Evolutionary conservation across 352 stramenopile genomes (phyloP), one percentile per base, ranked within the genome.

Genomic region (Phytophthora fragariaefolia): DNA sequence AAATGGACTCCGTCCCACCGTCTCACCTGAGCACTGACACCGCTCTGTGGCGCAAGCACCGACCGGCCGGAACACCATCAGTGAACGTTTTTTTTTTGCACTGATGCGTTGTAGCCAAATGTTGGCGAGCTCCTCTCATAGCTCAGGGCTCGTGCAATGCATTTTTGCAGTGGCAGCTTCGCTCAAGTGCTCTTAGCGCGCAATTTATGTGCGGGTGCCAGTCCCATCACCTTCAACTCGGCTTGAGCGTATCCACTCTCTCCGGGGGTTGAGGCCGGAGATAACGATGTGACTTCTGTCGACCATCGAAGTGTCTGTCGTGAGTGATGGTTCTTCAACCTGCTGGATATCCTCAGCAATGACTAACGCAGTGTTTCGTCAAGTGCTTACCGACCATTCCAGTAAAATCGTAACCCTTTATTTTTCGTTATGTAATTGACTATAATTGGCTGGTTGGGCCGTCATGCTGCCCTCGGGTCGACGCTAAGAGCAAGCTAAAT

Each of bases 251-350:
- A 15, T 8, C 40, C 13, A n/a, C n/a, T n/a, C n/a, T n/a, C n/a
- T n/a, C n/a, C n/a, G n/a, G n/a, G n/a, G n/a, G n/a, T n/a, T n/a
- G n/a, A n/a, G n/a, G n/a, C n/a, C n/a, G n/a, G n/a, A n/a, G n/a
- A n/a, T 9, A 45, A 38, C 43, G 20, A 43, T 43, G 15, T 17
- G 36, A 45, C 27, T 13, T 38, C 22, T 48, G 36, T 51, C 46
- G 46, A 50, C 15, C 46, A 57, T n/a, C 46, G 32, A 15, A 50
- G 53, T 22, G 5, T 22, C 18, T 17, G 17, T 22, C 13, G 27
- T 48, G 56, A 64, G 56, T 64, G 56, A 56, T 64, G 56, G 43
- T 64, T 23, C n/a, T 49, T 56, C 55, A 59, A 49, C 32, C 38
- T 48, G 22, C 6, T 46, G 51, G 52, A 59, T 50, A 40, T 24